Conservation (phyloP, 2,329 filamentous ascomycete species). For the Cordyceps farinosa region DNA sequence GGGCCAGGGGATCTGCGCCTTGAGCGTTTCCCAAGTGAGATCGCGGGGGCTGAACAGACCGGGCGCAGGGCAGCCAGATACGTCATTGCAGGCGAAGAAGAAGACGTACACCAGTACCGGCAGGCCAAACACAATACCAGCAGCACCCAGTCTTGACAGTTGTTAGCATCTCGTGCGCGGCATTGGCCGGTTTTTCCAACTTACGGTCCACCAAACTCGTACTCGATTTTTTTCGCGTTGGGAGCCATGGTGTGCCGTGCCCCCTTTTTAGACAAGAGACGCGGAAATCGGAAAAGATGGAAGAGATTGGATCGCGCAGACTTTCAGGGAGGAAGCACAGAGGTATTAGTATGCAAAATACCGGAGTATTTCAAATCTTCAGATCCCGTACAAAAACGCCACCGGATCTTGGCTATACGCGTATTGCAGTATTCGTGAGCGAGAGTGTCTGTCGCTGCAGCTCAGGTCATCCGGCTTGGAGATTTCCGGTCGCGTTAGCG, state of each 20-base stretch:
- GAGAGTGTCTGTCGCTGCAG: neutral
- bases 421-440: neutral
- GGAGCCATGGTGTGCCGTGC: slow-evolving; percentile 28
- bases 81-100: slow-evolving; percentile 80
- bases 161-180: neutral
- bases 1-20: slow-evolving; percentile 74
- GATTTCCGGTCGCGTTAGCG: slow-evolving; percentile 6
- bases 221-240: slow-evolving; percentile 26
- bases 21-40: slow-evolving; percentile 65
- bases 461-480: slow-evolving; percentile 11
- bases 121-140: slow-evolving; percentile 70
- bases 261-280: neutral
- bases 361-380: neutral
- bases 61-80: slow-evolving; percentile 80
- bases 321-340: neutral
- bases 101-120: slow-evolving; percentile 71
- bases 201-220: slow-evolving; percentile 18
- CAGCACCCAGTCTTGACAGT: slow-evolving; percentile 60
- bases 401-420: neutral
- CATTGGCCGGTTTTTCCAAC: neutral
- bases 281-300: neutral
- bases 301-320: neutral
- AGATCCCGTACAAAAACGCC: neutral
- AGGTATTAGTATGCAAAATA: neutral
- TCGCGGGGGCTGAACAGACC: slow-evolving; percentile 66